A percentile compares a stretch with the other conserved stretches of the same genome.
These are phyloP conservation scores for Cryptosporidium ryanae DNA, from an alignment of 169 alveolate genomes.

Conservation along the genomic window DNA sequence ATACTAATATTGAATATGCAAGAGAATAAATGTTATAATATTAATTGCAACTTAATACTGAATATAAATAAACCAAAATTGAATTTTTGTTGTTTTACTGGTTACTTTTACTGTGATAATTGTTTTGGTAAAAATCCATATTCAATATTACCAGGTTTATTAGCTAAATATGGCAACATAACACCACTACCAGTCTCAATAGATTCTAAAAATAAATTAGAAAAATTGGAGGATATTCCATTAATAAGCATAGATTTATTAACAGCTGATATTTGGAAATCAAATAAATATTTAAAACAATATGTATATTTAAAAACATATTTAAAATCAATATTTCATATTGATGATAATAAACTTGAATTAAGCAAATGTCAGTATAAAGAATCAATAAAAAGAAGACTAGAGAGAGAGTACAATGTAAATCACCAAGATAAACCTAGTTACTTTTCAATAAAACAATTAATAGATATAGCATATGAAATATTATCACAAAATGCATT, in stretches of 20 bases:
- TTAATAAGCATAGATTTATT: slow-evolving; percentile 28
- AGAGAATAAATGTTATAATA: slow-evolving; percentile 26
- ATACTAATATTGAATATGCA: slow-evolving; percentile 31
- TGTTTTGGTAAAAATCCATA: slow-evolving; percentile 53
- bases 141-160: slow-evolving; percentile 60
- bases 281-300: slow-evolving; percentile 45
- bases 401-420: slow-evolving; percentile 35
- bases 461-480: slow-evolving; percentile 60
- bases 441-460: slow-evolving; percentile 45
- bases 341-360: neutral
- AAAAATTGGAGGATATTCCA: slow-evolving; percentile 42
- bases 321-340: slow-evolving; percentile 17
- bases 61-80: neutral
- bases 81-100: slow-evolving; percentile 63
- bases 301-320: slow-evolving; percentile 31
- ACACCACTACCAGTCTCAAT: slow-evolving; percentile 60
- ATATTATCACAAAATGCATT: slow-evolving; percentile 50
- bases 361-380: slow-evolving; percentile 52
- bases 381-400: slow-evolving; percentile 70
- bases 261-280: slow-evolving; percentile 68
- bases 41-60: neutral
- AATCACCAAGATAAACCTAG: slow-evolving; percentile 7
- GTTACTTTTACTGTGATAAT: slow-evolving; percentile 51
- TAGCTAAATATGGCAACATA: slow-evolving; percentile 63
- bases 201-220: slow-evolving; percentile 22